Conservation (phyloP, 176 grass and related monocot species). For the Raddia guianensis region DNA sequence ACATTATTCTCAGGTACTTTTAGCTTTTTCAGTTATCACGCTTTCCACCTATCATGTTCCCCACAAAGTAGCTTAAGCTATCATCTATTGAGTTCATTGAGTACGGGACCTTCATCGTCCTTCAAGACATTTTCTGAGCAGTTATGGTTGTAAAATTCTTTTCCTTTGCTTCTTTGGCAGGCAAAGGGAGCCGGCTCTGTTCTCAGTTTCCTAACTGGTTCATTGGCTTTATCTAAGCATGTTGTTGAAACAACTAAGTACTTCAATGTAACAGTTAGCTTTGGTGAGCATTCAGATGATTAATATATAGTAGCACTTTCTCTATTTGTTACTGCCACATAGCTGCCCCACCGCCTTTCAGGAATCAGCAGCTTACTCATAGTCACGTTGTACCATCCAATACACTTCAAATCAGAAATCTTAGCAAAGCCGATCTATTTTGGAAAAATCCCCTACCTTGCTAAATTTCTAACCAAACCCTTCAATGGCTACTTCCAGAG, state of each 20-base stretch:
- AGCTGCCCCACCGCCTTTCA: neutral
- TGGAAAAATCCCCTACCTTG: neutral
- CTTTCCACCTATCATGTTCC: neutral
- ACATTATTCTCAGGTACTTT: constrained; percentile 84
- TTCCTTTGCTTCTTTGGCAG: constrained; percentile 37
- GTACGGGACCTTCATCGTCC: neutral
- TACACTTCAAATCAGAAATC: neutral
- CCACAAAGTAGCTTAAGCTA: neutral
- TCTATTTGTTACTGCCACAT: too few species aligned
- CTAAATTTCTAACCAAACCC: neutral
- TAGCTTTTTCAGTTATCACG: too few species aligned
- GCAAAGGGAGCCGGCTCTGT: constrained; percentile 92
- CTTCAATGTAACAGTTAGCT: constrained; percentile 90
- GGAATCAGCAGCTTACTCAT: neutral
- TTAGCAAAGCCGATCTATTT: neutral
- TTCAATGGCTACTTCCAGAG: neutral
- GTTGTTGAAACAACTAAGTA: constrained; percentile 83
- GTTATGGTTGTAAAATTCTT: neutral
- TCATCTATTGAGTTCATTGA: neutral
- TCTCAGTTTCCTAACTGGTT: constrained; percentile 88
- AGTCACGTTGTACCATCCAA: neutral
- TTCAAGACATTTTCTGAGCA: neutral
- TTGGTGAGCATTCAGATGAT: constrained; percentile 59
- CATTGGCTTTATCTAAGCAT: constrained; percentile 78
- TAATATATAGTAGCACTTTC: neutral